Conservation (phyloP, 371 early-diverging fungal genomes). For the Dichotomocladium elegans region DNA sequence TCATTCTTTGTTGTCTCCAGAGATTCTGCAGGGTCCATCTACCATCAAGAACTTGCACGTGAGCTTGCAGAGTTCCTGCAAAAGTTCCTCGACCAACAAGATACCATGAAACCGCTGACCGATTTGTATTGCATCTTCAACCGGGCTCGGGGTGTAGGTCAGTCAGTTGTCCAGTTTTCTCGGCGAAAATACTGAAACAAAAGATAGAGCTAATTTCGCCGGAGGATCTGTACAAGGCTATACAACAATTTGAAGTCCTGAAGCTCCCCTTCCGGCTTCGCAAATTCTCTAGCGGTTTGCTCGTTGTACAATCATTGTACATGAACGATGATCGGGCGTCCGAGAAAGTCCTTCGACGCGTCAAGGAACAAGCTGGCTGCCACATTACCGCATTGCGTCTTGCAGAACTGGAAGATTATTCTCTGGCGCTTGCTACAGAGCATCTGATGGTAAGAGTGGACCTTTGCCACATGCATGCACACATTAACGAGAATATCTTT, state of each 20-base stretch:
- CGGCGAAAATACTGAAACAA: neutral
- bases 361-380: conserved; percentile 48
- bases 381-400: conserved; percentile 63
- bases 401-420: conserved; percentile 63
- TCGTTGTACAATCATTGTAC: conserved; percentile 66
- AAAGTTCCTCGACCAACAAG: conserved; percentile 54
- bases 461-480: neutral
- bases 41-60: conserved; percentile 78
- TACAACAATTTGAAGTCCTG: conserved; percentile 59
- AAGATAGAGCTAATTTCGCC: conserved; percentile 78
- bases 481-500: conserved; percentile 1
- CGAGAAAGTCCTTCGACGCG: conserved; percentile 48
- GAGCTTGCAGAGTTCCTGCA: conserved; percentile 80
- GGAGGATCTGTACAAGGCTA: conserved; percentile 77
- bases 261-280: conserved; percentile 71
- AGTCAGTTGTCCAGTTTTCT: conserved; percentile 8
- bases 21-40: conserved; percentile 79
- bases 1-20: too few relatives aligned
- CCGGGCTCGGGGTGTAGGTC: conserved; percentile 84
- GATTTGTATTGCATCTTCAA: conserved; percentile 92
- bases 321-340: conserved; percentile 74
- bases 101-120: conserved; percentile 78
- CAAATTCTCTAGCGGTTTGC: conserved; percentile 73
- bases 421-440: conserved; percentile 68
- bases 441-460: conserved; percentile 59